A percentile compares a stretch with the other conserved stretches of the same genome.
phyloP scores from a whole-genome alignment of 768 basidiomycete species.

The Auriscalpium microsporum region DNA sequence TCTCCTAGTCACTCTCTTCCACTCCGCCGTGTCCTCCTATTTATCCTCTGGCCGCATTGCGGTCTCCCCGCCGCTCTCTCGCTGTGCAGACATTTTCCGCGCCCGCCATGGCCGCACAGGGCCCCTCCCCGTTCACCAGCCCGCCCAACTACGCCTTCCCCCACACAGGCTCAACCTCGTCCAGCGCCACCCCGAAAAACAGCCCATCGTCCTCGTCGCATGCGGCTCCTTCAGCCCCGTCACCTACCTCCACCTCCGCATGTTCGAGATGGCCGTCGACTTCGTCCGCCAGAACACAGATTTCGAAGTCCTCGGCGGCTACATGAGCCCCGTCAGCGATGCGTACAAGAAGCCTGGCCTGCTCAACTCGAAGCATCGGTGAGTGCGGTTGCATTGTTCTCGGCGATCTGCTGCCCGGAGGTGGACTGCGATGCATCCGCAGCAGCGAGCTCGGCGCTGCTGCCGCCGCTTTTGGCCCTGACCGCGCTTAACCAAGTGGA shows the following conservation, averaged over 20 bases:
- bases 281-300: constrained; percentile 86
- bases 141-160: constrained; percentile 64
- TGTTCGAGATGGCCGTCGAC: constrained; percentile 99
- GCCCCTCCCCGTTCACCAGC: constrained; percentile 37
- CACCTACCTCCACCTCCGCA: constrained; percentile 94
- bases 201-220: constrained; percentile 90
- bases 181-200: constrained; percentile 56
- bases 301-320: constrained; percentile 92
- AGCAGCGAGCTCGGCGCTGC: too few species aligned
- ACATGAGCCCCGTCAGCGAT: constrained; percentile 94
- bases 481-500: too few species aligned
- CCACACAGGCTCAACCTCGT: constrained; percentile 48
- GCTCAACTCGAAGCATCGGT: constrained; percentile 84
- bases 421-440: too few species aligned
- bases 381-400: constrained; percentile 26
- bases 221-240: constrained; percentile 98
- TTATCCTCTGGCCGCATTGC: not conserved
- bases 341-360: constrained; percentile 95
- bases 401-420: too few species aligned
- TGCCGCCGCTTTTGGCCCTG: too few species aligned
- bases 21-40: not conserved
- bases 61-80: not conserved
- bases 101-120: not conserved
- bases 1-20: too few species aligned
- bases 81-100: not conserved